Evolutionary conservation across 495 filamentous ascomycete species (phyloP).

Genomic region (Aspergillus sclerotioniger): DNA sequence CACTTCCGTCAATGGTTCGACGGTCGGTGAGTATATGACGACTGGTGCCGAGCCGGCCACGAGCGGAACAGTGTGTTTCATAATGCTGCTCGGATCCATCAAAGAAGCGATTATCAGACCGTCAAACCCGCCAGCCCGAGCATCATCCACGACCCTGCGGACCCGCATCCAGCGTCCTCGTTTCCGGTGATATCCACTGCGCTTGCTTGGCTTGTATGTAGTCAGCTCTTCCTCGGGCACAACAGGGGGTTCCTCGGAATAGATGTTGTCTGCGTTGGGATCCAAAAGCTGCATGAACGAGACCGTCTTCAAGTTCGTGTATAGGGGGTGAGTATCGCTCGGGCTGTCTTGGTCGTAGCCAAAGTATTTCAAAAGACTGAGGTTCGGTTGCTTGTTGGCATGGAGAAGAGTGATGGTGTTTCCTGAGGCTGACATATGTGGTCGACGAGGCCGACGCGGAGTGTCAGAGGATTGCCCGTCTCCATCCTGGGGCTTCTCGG

Average conservation of each 20-base stretch:
- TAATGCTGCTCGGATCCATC: slow-evolving; percentile 75
- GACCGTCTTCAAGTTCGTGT: slow-evolving; percentile 74
- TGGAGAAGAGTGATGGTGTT: slow-evolving; percentile 91
- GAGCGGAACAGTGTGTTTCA: slow-evolving; percentile 71
- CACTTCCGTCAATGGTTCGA: slow-evolving; percentile 72
- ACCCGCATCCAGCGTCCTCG: slow-evolving; percentile 72
- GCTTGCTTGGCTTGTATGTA: slow-evolving; percentile 70
- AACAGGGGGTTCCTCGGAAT: slow-evolving; percentile 55
- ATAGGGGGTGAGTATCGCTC: slow-evolving; percentile 70
- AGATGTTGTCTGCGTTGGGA: slow-evolving; percentile 68
- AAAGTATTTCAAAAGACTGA: slow-evolving; percentile 83
- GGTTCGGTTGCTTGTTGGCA: slow-evolving; percentile 83
- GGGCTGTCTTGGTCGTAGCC: slow-evolving; percentile 70
- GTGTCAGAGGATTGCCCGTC: slow-evolving; percentile 6
- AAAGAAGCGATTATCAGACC: slow-evolving; percentile 76
- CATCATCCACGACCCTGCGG: slow-evolving; percentile 64
- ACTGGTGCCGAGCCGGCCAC: slow-evolving; percentile 80
- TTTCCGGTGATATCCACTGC: slow-evolving; percentile 81
- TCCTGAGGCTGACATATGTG: slow-evolving; percentile 51
- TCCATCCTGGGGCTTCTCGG: slow-evolving; percentile 10
- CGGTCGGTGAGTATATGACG: slow-evolving; percentile 74
- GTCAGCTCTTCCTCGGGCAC: slow-evolving; percentile 55
- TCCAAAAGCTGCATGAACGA: slow-evolving; percentile 88
- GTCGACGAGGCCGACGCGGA: slow-evolving; percentile 22
- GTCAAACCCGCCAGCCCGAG: slow-evolving; percentile 73